Base-by-base conservation (phyloP, 1,284 basidiomycete species). In the Marasmius tenuissimus region DNA sequence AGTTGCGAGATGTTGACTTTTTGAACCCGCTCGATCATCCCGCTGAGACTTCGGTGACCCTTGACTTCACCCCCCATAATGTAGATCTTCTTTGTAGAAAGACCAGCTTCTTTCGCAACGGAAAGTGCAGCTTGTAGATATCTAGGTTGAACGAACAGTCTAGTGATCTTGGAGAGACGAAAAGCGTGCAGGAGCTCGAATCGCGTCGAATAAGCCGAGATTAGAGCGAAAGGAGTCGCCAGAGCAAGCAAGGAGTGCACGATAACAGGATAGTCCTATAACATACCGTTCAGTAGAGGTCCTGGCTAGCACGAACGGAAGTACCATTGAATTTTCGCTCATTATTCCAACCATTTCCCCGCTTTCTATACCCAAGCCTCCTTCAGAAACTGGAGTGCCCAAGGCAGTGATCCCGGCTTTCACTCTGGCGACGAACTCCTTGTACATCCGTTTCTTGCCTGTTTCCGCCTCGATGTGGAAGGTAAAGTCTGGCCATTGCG, bases 291-390 rank as follows among this genome's bases (percentile, higher is more conserved):
- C 47, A 45, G 22, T 7, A 34, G 12, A 20, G n/a, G 47, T 4
- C 65, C 50, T 57, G 12, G 2, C 20, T 12, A 57, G 20, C 37
- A 52, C 8, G 18, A 12, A 50, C 14, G 16, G 9, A 76, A 79
- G 64, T 72, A 91, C 91, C 71, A 87, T 71, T 48, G 81, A 85
- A 69, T 92, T 93, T 57, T 86, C 81, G 71, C 85, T 85, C 67
- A 91, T 81, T 12, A 92, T 81, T 2, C 87, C 91, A 34, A 91
- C 75, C 34, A 90, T 82, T 63, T 88, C 87, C 0, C 76, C 77
- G 3, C 78, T 73, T 20, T 75, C 75, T 0, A 91, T 68, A 0
- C 81, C 87, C 4, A 91, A 72, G 0, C 89, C 87, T 1, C 87
- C 87, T 38, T 81, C 70, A 0, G 71, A 64, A 12, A 73, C 63